Percentiles rank a stretch among this genome's conserved stretches.
Conservation (phyloP, 163 green algal genomes). For the Chlamydomonas reinhardtii region DNA sequence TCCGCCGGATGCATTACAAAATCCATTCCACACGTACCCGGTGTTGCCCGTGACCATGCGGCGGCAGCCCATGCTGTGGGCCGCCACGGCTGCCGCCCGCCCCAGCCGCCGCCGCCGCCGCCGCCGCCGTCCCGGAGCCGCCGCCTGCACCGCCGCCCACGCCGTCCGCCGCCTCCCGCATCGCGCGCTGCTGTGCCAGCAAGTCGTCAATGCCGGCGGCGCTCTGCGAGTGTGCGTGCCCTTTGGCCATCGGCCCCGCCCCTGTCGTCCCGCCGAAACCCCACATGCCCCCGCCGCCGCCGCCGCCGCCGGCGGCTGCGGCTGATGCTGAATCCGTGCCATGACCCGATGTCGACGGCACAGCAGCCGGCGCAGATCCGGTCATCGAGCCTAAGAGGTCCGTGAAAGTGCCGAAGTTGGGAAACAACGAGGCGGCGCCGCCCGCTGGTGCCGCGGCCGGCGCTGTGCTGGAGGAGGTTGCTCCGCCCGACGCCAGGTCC, state of each 20-base stretch:
- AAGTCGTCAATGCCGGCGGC: constrained; percentile 31
- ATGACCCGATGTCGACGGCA: too few species aligned
- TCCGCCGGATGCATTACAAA: too few species aligned
- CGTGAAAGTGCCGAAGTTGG: constrained; percentile 26
- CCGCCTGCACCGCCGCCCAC: not conserved
- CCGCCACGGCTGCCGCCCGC: not conserved
- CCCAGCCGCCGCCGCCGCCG: not conserved
- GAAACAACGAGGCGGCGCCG: not conserved
- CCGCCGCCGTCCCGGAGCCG: not conserved
- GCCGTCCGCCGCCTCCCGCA: constrained; percentile 6
- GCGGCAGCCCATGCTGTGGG: too few species aligned
- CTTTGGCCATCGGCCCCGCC: not conserved
- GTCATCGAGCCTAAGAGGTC: constrained; percentile 5
- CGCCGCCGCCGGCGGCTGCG: not conserved
- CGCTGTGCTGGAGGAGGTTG: not conserved
- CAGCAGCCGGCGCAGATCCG: too few species aligned
- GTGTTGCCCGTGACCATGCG: too few species aligned
- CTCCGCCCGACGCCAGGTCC: too few species aligned
- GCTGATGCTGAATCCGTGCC: not conserved
- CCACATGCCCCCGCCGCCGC: not conserved
- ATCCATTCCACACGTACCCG: too few species aligned
- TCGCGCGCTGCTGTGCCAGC: constrained; percentile 8
- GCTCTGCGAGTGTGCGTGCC: not conserved
- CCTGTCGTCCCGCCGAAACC: not conserved
- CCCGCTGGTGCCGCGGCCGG: not conserved